Evolutionary conservation across 495 filamentous ascomycete species (phyloP), one percentile per base, ranked within the genome.

Genomic region (Talaromyces wortmannii): DNA sequence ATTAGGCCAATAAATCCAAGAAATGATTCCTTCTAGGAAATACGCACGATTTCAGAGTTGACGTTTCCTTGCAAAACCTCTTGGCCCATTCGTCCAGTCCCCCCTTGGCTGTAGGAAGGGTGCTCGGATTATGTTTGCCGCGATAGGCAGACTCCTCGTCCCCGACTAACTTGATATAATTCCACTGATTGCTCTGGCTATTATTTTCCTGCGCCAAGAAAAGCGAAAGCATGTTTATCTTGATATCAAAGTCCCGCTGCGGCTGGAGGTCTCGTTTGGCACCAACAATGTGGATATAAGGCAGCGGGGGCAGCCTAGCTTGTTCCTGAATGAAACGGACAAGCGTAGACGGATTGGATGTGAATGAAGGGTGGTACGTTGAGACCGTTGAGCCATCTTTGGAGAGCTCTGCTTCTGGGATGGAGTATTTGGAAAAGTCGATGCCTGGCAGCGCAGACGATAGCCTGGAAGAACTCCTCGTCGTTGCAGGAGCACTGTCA

Each of bases 91-190:
- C 73, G 33, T 80, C 76, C 5, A 81, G 54, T 44, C 68, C 71
- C 33, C 68, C 71, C 8, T 61, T 65, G 17, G 68, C 66, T 3
- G 33, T 55, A 10, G 78, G 79, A 40, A 59, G 59, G 2, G 59
- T 45, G 7, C 61, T 64, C 16, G 72, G 67, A 42, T 75, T 73
- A 49, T 31, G 62, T 30, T 71, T 74, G 0, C 78, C 79, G 29
- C 79, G 70, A 33, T 69, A 70, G 0, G 75, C 78, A 18, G 75
- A 45, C 60, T 81, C 78, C 11, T 69, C 74, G 13, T 61, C 59
- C 0, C 63, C 68, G n/a, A 81, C 76, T 51, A 76, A 71, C 46
- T 76, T 73, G 52, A 83, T 64, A 62, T 80, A 81, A 57, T 83
- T 78, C 66, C 79, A 71, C 12, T 70, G 61, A 42, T 69, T 57